These are phyloP conservation scores for Neocucurbitaria cava DNA, from an alignment of 2,329 filamentous ascomycete species.

Conservation along the genomic window DNA sequence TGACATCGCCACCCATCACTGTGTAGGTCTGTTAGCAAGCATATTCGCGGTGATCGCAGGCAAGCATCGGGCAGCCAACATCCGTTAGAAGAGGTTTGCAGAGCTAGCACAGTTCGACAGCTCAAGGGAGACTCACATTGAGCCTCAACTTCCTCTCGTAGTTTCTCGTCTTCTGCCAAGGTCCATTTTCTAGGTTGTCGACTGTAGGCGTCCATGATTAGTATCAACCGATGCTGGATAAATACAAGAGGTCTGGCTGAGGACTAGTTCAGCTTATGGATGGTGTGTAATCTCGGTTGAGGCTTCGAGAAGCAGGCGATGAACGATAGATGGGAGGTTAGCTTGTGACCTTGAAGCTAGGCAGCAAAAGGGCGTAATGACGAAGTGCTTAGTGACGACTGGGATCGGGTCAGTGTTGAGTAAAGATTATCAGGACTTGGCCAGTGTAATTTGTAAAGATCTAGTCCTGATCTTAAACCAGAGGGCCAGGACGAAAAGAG, in stretches of 20 bases:
- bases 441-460: slow-evolving; percentile 5
- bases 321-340: neutral
- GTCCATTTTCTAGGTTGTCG: slow-evolving; percentile 41
- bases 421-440: neutral
- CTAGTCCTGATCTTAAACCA: slow-evolving; percentile 9
- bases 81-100: neutral
- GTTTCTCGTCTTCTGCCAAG: slow-evolving; percentile 31
- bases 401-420: neutral
- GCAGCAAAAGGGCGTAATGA: neutral
- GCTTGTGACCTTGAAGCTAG: neutral
- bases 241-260: neutral
- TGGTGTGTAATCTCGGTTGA: neutral
- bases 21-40: neutral
- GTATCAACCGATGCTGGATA: neutral
- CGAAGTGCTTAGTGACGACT: neutral
- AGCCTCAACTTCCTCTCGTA: slow-evolving; percentile 36
- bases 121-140: slow-evolving; percentile 23
- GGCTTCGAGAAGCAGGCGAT: neutral
- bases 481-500: slow-evolving; percentile 7
- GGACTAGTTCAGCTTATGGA: neutral
- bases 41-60: too few relatives aligned
- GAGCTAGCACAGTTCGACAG: neutral
- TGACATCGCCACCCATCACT: slow-evolving; percentile 32
- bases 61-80: neutral
- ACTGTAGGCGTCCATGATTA: slow-evolving; percentile 19